phyloP scores from a whole-genome alignment of 1,284 basidiomycete genomes.

The Leccinum cinnamomeum region DNA sequence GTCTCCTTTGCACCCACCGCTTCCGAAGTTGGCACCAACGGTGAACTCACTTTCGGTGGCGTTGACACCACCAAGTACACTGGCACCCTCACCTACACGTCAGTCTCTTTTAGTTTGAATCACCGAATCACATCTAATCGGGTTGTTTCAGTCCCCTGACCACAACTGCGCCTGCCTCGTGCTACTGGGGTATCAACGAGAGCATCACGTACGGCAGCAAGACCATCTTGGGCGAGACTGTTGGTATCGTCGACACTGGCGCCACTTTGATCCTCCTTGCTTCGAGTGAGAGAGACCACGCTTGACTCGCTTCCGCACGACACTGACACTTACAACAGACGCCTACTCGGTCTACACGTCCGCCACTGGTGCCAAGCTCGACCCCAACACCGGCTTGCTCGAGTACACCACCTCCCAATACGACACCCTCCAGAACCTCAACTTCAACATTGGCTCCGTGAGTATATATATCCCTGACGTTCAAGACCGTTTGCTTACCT shows the following conservation, averaged over 20 bases:
- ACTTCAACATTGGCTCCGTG: constrained; percentile 44
- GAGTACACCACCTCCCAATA: constrained; percentile 40
- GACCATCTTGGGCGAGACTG: constrained; percentile 45
- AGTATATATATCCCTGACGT: constrained; percentile 9
- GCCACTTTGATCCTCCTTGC: constrained; percentile 39
- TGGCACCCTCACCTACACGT: constrained; percentile 47
- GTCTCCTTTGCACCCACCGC: constrained; percentile 44
- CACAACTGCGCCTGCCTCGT: constrained; percentile 44
- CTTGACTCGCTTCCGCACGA: background rate
- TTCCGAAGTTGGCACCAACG: constrained; percentile 24
- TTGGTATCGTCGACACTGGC: constrained; percentile 67
- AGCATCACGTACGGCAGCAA: constrained; percentile 51
- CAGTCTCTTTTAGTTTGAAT: constrained; percentile 18
- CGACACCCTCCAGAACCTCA: constrained; percentile 38
- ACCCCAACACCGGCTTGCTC: constrained; percentile 44
- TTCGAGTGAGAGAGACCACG: constrained; percentile 26
- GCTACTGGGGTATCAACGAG: constrained; percentile 66
- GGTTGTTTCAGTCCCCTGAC: constrained; percentile 44
- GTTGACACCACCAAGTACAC: constrained; percentile 49
- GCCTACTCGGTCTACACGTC: constrained; percentile 51
- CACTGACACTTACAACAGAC: constrained; percentile 33
- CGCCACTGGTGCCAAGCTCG: constrained; percentile 53
- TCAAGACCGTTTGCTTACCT: background rate
- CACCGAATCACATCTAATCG: background rate
- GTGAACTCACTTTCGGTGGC: constrained; percentile 52